Conservation (phyloP, 23 red algal species). For the Gracilaria domingensis region DNA sequence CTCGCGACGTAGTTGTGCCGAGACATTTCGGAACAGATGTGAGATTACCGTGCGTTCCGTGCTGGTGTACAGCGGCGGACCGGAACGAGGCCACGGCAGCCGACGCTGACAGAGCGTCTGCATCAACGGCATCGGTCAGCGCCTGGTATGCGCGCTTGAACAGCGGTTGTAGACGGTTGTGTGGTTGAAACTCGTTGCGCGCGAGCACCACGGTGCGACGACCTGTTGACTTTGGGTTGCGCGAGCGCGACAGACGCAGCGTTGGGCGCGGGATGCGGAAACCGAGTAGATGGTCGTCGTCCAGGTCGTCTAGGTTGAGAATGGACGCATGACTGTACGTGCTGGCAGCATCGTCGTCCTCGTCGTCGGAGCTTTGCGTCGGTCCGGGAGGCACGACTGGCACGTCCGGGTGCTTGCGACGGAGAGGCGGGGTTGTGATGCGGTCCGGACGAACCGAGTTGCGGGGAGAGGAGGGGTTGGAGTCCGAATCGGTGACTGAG, state of each 20-base stretch:
- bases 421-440: background rate
- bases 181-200: constrained; percentile 40
- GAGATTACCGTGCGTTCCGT: constrained; percentile 33
- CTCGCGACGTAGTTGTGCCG: constrained; percentile 13
- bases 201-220: constrained; percentile 39
- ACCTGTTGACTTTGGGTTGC: background rate
- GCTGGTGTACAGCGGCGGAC: constrained; percentile 43
- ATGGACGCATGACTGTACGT: constrained; percentile 64
- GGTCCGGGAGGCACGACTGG: background rate
- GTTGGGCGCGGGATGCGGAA: constrained; percentile 2
- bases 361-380: background rate
- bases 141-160: constrained; percentile 33
- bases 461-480: background rate
- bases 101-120: background rate
- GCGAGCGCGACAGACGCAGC: constrained; percentile 7
- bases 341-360: constrained; percentile 51
- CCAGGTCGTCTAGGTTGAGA: constrained; percentile 60
- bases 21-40: constrained; percentile 3
- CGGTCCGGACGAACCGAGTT: constrained; percentile 10
- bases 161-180: constrained; percentile 36
- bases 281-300: constrained; percentile 41
- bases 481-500: constrained; percentile 52
- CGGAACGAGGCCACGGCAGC: constrained; percentile 32
- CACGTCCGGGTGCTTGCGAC: constrained; percentile 13
- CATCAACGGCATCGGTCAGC: constrained; percentile 31